Base-by-base conservation (phyloP, 192 early-diverging fungal species). In the Funneliformis mosseae region DNA sequence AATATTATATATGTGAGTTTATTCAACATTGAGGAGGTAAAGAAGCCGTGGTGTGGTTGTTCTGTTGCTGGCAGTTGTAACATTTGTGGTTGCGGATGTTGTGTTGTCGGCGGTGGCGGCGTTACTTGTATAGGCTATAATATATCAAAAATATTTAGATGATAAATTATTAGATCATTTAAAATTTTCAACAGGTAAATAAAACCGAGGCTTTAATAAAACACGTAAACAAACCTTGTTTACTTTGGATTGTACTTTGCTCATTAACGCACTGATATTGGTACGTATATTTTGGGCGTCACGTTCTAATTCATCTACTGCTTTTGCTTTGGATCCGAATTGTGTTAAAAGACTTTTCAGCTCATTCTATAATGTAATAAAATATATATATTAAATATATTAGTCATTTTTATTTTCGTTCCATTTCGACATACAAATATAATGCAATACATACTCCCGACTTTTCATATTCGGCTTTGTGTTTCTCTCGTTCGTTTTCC, bases 271-370 rank as follows among this genome's bases (percentile, higher is more conserved):
- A 28, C 45, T 43, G 18, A 77, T 77, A 16, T 66, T 77, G 28
- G 9, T 14, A 41, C 41, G 59, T 25, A 77, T 8, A 45, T n/a
- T 45, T 33, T 23, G 21, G 14, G 42, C 8, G 21, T 77, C 61
- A 25, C 12, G 43, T 2, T 77, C 63, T 45, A 77, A 14, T 8
- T 77, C 76, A 27, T 77, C 76, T 5, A 16, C 3, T 4, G n/a
- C 62, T 66, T 66, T 77, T 46, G 76, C 39, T 42, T 77, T 62
- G 18, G 76, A 18, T 43, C 76, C 76, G 16, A 27, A 77, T 64
- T 77, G 46, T 25, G 12, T 41, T 41, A 77, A 33, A 23, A 77
- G 55, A 42, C 21, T 2, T 23, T 48, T 66, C 10, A 77, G n/a
- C 23, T 77, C 23, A 25, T 77, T 14, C 76, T 62, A 42, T n/a